Evolutionary conservation across 2,329 filamentous ascomycete species (phyloP).

Genomic region (Amylocarpus encephaloides): DNA sequence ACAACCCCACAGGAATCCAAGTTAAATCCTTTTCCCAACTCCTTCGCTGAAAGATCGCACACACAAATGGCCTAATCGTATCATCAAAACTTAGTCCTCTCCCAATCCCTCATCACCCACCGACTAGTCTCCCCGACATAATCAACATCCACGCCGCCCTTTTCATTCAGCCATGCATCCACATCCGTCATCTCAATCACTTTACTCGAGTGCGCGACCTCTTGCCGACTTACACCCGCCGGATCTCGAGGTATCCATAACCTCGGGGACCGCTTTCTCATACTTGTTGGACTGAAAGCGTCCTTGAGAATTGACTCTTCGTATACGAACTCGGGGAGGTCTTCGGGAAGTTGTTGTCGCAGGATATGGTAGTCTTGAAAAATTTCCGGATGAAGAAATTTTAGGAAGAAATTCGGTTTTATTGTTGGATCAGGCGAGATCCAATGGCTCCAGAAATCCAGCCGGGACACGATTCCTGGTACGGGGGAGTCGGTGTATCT

Average conservation of each 20-base stretch:
- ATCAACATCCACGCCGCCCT: constrained; percentile 15
- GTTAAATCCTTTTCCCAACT: neutral
- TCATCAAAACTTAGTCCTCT: constrained; percentile 18
- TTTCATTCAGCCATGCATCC: constrained; percentile 47
- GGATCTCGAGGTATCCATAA: constrained; percentile 55
- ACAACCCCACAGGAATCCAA: too few relatives aligned
- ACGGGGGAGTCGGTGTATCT: constrained; percentile 10
- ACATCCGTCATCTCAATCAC: constrained; percentile 55
- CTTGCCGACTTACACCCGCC: constrained; percentile 49
- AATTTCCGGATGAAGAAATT: constrained; percentile 53
- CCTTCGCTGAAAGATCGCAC: constrained; percentile 3
- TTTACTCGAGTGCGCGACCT: constrained; percentile 44
- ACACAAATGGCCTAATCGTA: constrained; percentile 2
- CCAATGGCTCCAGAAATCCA: constrained; percentile 27
- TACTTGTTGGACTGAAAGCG: constrained; percentile 54
- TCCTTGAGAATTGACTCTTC: constrained; percentile 40
- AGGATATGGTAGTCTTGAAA: constrained; percentile 50
- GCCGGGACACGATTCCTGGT: constrained; percentile 13
- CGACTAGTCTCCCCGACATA: constrained; percentile 13
- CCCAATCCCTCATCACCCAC: constrained; percentile 16
- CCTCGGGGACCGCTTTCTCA: constrained; percentile 47
- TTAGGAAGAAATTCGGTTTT: constrained; percentile 39
- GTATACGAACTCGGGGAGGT: constrained; percentile 36
- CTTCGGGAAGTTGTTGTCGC: constrained; percentile 42
- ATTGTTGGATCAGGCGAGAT: constrained; percentile 31